Evolutionary conservation across 148 eudicot genomes (phyloP), one percentile per base, ranked within the genome.

Genomic region (Vaccinium vitisidaea): DNA sequence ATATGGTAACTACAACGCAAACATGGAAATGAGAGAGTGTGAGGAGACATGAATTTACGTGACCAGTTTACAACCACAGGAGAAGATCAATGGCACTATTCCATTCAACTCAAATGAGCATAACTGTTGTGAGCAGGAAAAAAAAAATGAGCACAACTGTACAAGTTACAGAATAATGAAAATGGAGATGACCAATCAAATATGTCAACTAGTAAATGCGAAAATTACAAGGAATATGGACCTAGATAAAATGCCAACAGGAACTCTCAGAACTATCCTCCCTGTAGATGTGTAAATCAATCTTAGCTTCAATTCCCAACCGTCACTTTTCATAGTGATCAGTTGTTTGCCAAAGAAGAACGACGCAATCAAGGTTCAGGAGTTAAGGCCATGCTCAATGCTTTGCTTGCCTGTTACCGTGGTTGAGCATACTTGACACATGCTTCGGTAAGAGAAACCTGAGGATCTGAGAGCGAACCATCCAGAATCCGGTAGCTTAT

Each of bases 401-500:
- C 14, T 74, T 13, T 13, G 6, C 50, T 43, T 14, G 14, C 79
- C 39, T 36, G 43, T 19, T 19, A 9, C 30, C 2, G 2, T 48
- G 79, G 50, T 30, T 75, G 77, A 61, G 25, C 74, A 43, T 2
- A 46, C 49, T 18, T 46, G 7, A 76, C 65, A 52, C 94, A 90
- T 32, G 91, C 90, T 80, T 84, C 85, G 1, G 87, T 49, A 70
- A 92, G 85, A 0, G 90, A 83, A 21, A 89, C 23, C 13, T 89
- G 88, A 50, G 92, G 94, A 84, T 92, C 90, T 1, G 92, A 89
- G 13, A 88, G 81, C 6, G 87, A 92, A 56, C 92, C 94, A 25
- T 89, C 84, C 46, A 87, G 19, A 49, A 90, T 86, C 25, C 39
- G 88, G 54, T 83, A 52, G 19, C 90, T 83, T 46, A 91, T 55